A percentile compares a stretch with the other conserved stretches of the same genome.
phyloP scores from a whole-genome alignment of 805 yeast species.

The Naumovozyma dairenensis region DNA sequence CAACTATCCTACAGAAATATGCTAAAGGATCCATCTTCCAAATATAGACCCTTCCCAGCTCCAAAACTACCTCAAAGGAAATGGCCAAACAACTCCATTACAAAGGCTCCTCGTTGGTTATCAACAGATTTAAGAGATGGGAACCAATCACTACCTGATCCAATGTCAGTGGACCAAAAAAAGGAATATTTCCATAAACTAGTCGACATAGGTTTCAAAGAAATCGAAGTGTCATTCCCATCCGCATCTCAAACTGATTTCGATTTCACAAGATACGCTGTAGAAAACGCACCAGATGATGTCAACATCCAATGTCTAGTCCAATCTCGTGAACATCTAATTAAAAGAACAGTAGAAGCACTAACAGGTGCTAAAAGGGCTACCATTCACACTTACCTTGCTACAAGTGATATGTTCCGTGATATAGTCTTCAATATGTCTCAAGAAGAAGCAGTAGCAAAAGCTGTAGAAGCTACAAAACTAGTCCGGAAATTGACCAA shows the following conservation, averaged over 20 bases:
- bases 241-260: conserved; percentile 73
- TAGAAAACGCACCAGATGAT: conserved; percentile 65
- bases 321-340: conserved; percentile 68
- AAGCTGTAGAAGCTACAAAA: conserved; percentile 54
- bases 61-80: conserved; percentile 50
- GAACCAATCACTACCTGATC: conserved; percentile 77
- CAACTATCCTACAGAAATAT: conserved; percentile 36
- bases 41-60: conserved; percentile 47
- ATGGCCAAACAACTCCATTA: conserved; percentile 57
- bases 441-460: conserved; percentile 45
- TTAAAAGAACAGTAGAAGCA: conserved; percentile 61
- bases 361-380: conserved; percentile 68
- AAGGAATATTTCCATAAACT: conserved; percentile 59
- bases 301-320: conserved; percentile 68
- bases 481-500: conserved; percentile 59
- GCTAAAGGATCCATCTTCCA: conserved; percentile 58
- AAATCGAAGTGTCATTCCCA: conserved; percentile 77
- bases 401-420: conserved; percentile 66
- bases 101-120: conserved; percentile 69
- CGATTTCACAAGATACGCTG: conserved; percentile 69
- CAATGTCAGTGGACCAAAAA: conserved; percentile 75
- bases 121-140: conserved; percentile 81
- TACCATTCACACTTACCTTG: conserved; percentile 65
- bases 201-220: conserved; percentile 68
- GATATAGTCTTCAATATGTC: conserved; percentile 56